Percentiles rank a stretch among this genome's conserved stretches.
Conservation (phyloP, 768 basidiomycete genomes). For the Psilocybe cyanescens region DNA sequence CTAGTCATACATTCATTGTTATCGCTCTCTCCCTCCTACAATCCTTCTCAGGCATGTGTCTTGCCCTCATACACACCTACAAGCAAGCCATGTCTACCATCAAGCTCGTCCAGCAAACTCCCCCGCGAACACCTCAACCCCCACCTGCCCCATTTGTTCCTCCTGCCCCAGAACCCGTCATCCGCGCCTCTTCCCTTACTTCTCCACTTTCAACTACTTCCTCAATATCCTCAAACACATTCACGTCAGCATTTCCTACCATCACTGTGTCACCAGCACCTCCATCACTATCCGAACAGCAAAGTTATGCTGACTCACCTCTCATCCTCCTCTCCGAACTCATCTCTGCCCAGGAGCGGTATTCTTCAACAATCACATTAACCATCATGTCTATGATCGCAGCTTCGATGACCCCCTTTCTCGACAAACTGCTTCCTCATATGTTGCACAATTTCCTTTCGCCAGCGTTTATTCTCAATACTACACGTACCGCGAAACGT, state of each 20-base stretch:
- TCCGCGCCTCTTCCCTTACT: constrained; percentile 11
- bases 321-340: constrained; percentile 54
- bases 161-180: constrained; percentile 12
- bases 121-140: constrained; percentile 26
- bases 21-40: constrained; percentile 77
- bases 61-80: constrained; percentile 70
- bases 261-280: not conserved
- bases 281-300: constrained; percentile 12
- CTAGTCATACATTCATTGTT: constrained; percentile 57
- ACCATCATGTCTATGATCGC: constrained; percentile 51
- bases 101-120: constrained; percentile 61
- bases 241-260: not conserved
- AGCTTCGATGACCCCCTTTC: constrained; percentile 51
- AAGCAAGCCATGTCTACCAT: constrained; percentile 67
- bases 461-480: constrained; percentile 53
- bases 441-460: constrained; percentile 60
- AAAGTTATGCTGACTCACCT: constrained; percentile 44
- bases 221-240: constrained; percentile 3
- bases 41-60: constrained; percentile 67
- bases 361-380: constrained; percentile 49
- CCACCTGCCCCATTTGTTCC: constrained; percentile 9
- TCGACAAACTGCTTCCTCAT: constrained; percentile 77
- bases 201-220: constrained; percentile 15
- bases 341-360: constrained; percentile 47
- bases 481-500: constrained; percentile 60